Base-by-base conservation (phyloP, 208 protist genomes). In the Trypanosoma avium region DNA sequence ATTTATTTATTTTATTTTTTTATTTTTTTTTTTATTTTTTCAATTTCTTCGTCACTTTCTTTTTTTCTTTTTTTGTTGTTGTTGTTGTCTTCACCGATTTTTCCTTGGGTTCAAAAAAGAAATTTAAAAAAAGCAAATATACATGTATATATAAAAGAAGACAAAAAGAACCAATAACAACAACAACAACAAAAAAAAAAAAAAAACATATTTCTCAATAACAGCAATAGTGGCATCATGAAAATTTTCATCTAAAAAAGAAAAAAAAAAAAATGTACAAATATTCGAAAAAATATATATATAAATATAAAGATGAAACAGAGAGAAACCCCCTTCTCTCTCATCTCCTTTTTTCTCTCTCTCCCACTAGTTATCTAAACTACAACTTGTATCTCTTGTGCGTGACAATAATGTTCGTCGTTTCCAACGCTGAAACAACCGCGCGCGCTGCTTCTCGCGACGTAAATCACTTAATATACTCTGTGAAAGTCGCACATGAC, bases 381-480 rank as follows among this genome's bases (percentile, higher is more conserved):
- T 22, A 36, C 5, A 22, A 15, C 21, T 32, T 29, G 50, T 64
- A n/a, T 15, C 17, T 15, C 15, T 50, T 9, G 24, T 15, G 27
- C 30, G 15, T 8, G 47, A 22, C 32, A 40, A 50, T 52, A 70
- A 62, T 45, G 60, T 70, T 24, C 54, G 50, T 17, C 65, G 55
- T 57, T 64, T 77, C 62, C 61, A 68, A 15, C 63, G 61, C 27
- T 65, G 55, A 46, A 70, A 70, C 46, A 70, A 21, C 7, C 40
- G 55, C 7, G 52, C 55, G 19, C 70, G 60, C 35, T 61, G 40
- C 24, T 58, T 67, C 73, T 95, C 86, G 3, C 53, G 50, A 13
- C 75, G 74, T 57, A 93, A 60, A 46, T 83, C 74, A 59, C 45
- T 40, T 10, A 95, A 59, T 4, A 95, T 71, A 29, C 53, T 63